Evolutionary conservation across 768 basidiomycete genomes (phyloP).

Genomic region (Lentinula raphanica): DNA sequence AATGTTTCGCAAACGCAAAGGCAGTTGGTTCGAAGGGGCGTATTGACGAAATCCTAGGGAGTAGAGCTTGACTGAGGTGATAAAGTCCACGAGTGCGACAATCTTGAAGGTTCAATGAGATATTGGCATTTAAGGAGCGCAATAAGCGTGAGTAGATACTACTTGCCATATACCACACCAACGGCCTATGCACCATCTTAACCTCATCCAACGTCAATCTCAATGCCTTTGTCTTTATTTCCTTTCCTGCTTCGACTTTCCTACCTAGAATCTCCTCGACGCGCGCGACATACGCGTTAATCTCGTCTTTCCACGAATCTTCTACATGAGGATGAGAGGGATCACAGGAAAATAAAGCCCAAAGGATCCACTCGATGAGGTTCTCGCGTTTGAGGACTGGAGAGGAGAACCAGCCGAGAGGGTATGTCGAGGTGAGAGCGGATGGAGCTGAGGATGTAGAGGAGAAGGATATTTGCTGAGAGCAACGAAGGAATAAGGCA

Average conservation of each 20-base stretch:
- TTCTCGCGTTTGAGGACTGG: conserved; percentile 39
- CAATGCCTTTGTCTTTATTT: conserved; percentile 37
- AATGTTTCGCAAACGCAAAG: too few species aligned
- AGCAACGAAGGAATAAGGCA: conserved; percentile 46
- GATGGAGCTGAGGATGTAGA: too few species aligned
- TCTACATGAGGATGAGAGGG: conserved; percentile 12
- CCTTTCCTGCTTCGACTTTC: conserved; percentile 35
- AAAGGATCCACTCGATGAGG: conserved; percentile 56
- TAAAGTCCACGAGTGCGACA: conserved; percentile 44
- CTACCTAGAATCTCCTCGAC: conserved; percentile 37
- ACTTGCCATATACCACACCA: conserved; percentile 62
- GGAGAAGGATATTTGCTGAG: conserved; percentile 15
- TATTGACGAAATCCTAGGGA: conserved; percentile 52
- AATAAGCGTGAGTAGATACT: neutral
- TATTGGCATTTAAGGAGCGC: neutral
- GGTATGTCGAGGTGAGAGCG: conserved; percentile 16
- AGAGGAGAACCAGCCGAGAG: conserved; percentile 51
- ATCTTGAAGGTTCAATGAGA: conserved; percentile 36
- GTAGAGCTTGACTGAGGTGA: conserved; percentile 34
- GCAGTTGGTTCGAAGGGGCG: conserved; percentile 22
- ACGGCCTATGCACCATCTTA: conserved; percentile 46
- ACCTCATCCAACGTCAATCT: conserved; percentile 55
- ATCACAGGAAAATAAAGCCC: conserved; percentile 51
- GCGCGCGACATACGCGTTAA: conserved; percentile 38
- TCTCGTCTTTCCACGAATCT: conserved; percentile 40